A percentile compares a stretch with the other conserved stretches of the same genome.
These are phyloP conservation scores for Vicia villosa DNA, from an alignment of 306 rosid genomes.

Conservation along the genomic window DNA sequence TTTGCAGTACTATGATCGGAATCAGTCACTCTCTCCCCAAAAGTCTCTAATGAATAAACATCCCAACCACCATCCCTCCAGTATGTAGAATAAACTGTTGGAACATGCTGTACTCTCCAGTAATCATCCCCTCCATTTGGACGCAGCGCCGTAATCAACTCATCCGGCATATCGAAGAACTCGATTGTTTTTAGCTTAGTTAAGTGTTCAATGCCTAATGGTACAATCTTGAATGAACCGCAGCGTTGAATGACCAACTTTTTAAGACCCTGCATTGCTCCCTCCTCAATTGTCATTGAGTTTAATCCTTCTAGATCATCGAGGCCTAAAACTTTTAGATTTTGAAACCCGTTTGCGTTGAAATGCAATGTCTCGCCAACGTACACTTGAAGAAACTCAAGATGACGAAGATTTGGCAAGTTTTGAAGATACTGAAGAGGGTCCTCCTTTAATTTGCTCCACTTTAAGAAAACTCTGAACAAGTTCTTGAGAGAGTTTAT, in stretches of 20 bases:
- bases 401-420: conserved; percentile 52
- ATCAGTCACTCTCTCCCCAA: conserved; percentile 40
- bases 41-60: conserved; percentile 51
- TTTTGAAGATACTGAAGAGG: conserved; percentile 46
- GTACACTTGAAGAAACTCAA: conserved; percentile 57
- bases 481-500: conserved; percentile 37
- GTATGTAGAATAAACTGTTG: conserved; percentile 52
- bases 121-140: conserved; percentile 53
- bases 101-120: conserved; percentile 55
- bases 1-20: neutral
- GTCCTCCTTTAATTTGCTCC: conserved; percentile 53
- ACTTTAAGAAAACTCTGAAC: conserved; percentile 37
- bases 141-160: conserved; percentile 44
- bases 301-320: conserved; percentile 53
- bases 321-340: conserved; percentile 64
- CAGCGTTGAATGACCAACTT: conserved; percentile 63
- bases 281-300: conserved; percentile 51
- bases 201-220: conserved; percentile 59
- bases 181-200: conserved; percentile 57
- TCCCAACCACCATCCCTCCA: conserved; percentile 75
- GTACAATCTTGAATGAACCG: conserved; percentile 50
- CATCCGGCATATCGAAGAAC: conserved; percentile 72
- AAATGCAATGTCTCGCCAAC: conserved; percentile 57
- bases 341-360: conserved; percentile 54
- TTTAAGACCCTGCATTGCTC: conserved; percentile 70